These are phyloP conservation scores for Kregervanrija pseudodelftensis DNA, from an alignment of 805 yeast genomes.

Conservation along the genomic window DNA sequence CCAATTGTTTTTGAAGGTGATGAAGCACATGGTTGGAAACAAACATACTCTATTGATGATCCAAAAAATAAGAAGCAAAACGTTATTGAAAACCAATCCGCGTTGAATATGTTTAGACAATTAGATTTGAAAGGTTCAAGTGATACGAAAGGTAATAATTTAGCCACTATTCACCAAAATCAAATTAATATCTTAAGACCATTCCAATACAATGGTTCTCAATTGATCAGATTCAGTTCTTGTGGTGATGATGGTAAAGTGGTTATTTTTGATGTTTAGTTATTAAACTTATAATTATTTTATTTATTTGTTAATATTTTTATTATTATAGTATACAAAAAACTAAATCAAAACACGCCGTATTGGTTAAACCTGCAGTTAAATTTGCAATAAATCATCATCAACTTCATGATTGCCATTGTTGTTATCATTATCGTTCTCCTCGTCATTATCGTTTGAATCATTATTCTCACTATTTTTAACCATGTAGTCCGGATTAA, in stretches of 20 bases:
- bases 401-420: neutral
- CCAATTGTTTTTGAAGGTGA: conserved; percentile 78
- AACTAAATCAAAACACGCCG: neutral
- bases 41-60: conserved; percentile 56
- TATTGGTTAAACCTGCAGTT: neutral
- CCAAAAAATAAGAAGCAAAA: conserved; percentile 35
- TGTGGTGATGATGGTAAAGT: conserved; percentile 90
- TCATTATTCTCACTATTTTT: conserved; percentile 16
- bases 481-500: conserved; percentile 4
- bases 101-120: conserved; percentile 90
- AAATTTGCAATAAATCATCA: conserved; percentile 1
- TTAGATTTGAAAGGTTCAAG: conserved; percentile 87
- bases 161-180: conserved; percentile 84
- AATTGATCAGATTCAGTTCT: conserved; percentile 54
- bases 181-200: conserved; percentile 66
- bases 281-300: neutral
- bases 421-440: neutral
- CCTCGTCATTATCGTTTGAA: neutral
- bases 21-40: conserved; percentile 55
- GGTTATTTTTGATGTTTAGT: conserved; percentile 62
- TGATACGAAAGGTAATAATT: conserved; percentile 37
- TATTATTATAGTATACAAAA: neutral
- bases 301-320: neutral
- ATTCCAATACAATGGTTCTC: conserved; percentile 36
- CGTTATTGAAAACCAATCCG: conserved; percentile 63